These are phyloP conservation scores for Marchantia polymorpha DNA, from an alignment of 225 moss, liverwort and hornwort genomes.

Conservation along the genomic window DNA sequence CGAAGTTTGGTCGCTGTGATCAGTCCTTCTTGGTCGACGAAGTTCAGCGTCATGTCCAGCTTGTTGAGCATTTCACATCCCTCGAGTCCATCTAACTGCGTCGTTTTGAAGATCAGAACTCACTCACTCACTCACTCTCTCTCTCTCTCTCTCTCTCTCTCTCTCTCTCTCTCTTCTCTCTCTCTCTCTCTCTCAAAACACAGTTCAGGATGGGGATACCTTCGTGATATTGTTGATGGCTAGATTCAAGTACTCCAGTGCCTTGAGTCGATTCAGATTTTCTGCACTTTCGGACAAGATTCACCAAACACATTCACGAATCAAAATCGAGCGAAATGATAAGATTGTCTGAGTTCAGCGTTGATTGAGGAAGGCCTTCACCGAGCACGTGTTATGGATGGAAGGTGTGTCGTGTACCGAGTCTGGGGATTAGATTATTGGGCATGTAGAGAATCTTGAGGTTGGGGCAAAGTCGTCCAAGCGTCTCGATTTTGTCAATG, in stretches of 20 bases:
- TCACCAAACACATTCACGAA: background rate
- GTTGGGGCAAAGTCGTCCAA: constrained; percentile 75
- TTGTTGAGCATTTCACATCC: constrained; percentile 80
- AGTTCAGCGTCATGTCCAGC: constrained; percentile 85
- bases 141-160: too few relatives aligned
- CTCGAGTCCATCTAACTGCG: constrained; percentile 79
- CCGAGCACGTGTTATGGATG: too few relatives aligned
- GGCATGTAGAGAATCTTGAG: constrained; percentile 92
- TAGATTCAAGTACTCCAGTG: constrained; percentile 78
- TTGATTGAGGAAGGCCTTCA: too few relatives aligned
- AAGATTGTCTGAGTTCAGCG: too few relatives aligned
- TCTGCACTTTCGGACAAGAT: constrained; percentile 40
- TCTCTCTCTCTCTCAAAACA: background rate
- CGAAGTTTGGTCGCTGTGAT: constrained; percentile 43
- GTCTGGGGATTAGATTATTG: constrained; percentile 76
- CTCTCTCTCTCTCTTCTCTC: too few relatives aligned
- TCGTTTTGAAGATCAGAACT: too few relatives aligned
- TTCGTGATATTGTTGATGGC: constrained; percentile 77
- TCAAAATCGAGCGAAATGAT: background rate
- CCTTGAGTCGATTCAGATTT: constrained; percentile 71
- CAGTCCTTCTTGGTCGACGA: constrained; percentile 58
- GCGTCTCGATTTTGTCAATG: constrained; percentile 66
- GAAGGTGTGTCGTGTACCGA: constrained; percentile 57
- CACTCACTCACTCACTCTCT: too few relatives aligned
- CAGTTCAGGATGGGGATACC: constrained; percentile 25